phyloP scores from a whole-genome alignment of 768 basidiomycete species.

The Tylopilus plumbeoviolaceoides region DNA sequence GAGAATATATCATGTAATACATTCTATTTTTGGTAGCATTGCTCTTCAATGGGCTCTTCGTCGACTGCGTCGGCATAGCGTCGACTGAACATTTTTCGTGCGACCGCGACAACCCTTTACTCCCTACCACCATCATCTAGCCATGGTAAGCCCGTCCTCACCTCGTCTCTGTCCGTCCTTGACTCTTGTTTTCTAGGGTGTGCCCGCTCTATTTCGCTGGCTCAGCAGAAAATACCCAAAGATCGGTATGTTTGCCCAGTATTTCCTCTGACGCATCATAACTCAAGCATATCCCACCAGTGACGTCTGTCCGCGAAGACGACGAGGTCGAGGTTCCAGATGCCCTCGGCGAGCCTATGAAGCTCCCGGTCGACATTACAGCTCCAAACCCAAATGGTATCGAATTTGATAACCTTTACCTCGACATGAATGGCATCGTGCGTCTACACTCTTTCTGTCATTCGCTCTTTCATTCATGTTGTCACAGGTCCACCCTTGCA shows the following conservation, averaged over 20 bases:
- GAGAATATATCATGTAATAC: slow-evolving; percentile 19
- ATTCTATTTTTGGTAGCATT: slow-evolving; percentile 8
- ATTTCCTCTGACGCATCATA: background rate
- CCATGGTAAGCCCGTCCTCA: slow-evolving; percentile 18
- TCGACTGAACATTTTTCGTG: background rate
- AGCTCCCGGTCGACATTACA: slow-evolving; percentile 75
- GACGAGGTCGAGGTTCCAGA: slow-evolving; percentile 68
- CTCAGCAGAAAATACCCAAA: slow-evolving; percentile 98
- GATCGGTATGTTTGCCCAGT: slow-evolving; percentile 58
- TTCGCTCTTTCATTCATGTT: background rate
- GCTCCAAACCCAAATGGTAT: slow-evolving; percentile 88
- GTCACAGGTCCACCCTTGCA: slow-evolving; percentile 91
- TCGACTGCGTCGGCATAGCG: background rate
- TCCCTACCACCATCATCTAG: background rate
- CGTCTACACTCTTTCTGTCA: slow-evolving; percentile 19
- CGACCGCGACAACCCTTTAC: slow-evolving; percentile 1
- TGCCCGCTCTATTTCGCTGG: slow-evolving; percentile 97
- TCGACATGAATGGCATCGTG: slow-evolving; percentile 99
- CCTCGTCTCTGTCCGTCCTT: background rate
- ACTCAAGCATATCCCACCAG: slow-evolving; percentile 33
- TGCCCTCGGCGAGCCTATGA: slow-evolving; percentile 61
- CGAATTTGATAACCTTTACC: slow-evolving; percentile 95
- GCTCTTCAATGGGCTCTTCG: background rate
- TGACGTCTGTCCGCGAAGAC: slow-evolving; percentile 79
- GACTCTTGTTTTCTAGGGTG: slow-evolving; percentile 59